Evolutionary conservation across 1,139 yeast genomes (phyloP), one percentile per base, ranked within the genome.

Genomic region (Suhomyces chickasaworum): DNA sequence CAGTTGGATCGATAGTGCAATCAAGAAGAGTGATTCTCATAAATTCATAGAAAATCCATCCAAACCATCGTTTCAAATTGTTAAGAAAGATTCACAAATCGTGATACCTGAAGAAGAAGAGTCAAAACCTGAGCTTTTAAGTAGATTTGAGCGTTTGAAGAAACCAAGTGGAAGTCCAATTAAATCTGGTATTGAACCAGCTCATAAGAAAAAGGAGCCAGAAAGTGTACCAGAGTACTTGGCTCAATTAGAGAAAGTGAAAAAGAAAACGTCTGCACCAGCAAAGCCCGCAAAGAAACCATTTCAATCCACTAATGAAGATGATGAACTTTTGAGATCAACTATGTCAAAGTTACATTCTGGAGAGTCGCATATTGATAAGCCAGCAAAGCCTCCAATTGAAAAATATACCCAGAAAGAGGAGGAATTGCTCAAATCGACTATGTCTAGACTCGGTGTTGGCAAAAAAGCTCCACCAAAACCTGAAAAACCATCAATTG

Each of bases 1-100:
- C 18, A 53, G 56, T 17, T 59, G 61, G 63, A 49, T 59, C n/a
- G 61, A 58, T 34, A 57, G 61, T 47, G 59, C 60, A 2, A 42
- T 57, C n/a, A 53, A 54, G 36, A 57, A 57, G 50, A 55, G 55
- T 17, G 56, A 54, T 37, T 47, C 56, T 7, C 56, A 54, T 43
- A 47, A 39, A 20, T 53, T 48, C 32, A 42, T 49, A 34, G 58
- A 53, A 17, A 39, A 44, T 5, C 53, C 49, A 1, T 44, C 53
- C 17, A 52, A 49, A 15, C 56, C 58, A 1, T 39, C 53, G 13
- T 54, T 47, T 41, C 50, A 49, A 18, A 49, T 52, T 13, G 48
- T 38, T 3, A 53, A 53, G 47, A 53, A 53, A 29, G 52, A 49
- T 10, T 16, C 46, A 6, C 39, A 35, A 4, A 41, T 49, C 2